Evolutionary conservation across 345 rosid genomes (phyloP).

Genomic region (Iberis pinnata): DNA sequence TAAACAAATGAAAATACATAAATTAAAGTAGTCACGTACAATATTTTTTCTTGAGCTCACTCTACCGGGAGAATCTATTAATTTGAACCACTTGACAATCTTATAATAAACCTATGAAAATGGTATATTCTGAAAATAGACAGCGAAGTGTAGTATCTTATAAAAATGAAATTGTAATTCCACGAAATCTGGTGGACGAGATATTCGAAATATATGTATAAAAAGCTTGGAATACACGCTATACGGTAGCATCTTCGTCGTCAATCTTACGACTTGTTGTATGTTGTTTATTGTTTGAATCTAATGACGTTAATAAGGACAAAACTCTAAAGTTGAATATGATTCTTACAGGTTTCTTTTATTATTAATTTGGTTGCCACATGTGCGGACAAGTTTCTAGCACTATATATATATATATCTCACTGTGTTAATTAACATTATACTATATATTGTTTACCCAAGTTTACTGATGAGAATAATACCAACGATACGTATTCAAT

Average conservation of each 20-base stretch:
- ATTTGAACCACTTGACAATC: too few relatives aligned
- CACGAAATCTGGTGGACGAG: conserved; percentile 27
- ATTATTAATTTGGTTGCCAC: conserved; percentile 14
- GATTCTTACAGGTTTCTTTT: neutral
- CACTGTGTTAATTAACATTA: too few relatives aligned
- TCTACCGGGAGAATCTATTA: too few relatives aligned
- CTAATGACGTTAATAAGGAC: conserved; percentile 26
- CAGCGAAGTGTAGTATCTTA: too few relatives aligned
- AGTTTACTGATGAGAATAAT: too few relatives aligned
- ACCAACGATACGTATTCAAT: too few relatives aligned
- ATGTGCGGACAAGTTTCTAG: conserved; percentile 10
- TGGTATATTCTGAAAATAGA: too few relatives aligned
- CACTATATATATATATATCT: too few relatives aligned
- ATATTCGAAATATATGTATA: conserved; percentile 20
- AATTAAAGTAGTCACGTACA: too few relatives aligned
- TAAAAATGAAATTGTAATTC: neutral
- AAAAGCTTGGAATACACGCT: conserved; percentile 24
- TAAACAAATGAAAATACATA: neutral
- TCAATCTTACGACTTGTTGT: conserved; percentile 24
- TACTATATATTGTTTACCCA: too few relatives aligned
- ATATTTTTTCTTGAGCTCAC: too few relatives aligned
- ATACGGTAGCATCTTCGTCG: conserved; percentile 26
- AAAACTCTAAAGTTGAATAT: conserved; percentile 18
- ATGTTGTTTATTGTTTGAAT: conserved; percentile 15
- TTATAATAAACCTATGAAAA: too few relatives aligned